These are phyloP conservation scores for Fusarium neocosmosporiellum DNA, from an alignment of 2,329 filamentous ascomycete genomes.

Conservation along the genomic window DNA sequence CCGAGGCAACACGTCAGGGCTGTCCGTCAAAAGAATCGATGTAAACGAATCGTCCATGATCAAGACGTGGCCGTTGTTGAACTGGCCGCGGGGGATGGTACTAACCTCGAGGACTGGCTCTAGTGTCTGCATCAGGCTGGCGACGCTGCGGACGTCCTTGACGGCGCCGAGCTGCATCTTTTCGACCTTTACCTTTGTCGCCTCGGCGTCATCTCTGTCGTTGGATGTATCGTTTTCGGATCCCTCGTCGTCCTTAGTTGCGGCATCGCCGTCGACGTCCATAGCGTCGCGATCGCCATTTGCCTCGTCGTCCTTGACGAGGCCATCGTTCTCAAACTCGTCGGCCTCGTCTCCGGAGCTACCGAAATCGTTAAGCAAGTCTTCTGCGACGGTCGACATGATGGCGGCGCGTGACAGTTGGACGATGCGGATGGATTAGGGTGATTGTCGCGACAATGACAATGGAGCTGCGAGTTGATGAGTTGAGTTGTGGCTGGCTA, in stretches of 20 bases:
- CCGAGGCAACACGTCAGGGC: slow-evolving; percentile 73
- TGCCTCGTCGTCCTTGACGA: slow-evolving; percentile 55
- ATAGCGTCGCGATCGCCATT: slow-evolving; percentile 65
- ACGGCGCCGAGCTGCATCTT: slow-evolving; percentile 81
- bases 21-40: slow-evolving; percentile 66
- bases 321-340: slow-evolving; percentile 65
- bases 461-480: not conserved
- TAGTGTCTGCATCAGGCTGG: slow-evolving; percentile 82
- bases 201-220: slow-evolving; percentile 71
- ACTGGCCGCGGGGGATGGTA: slow-evolving; percentile 45
- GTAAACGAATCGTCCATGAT: slow-evolving; percentile 66
- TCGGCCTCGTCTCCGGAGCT: slow-evolving; percentile 79
- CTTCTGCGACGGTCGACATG: slow-evolving; percentile 94
- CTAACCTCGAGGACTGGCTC: slow-evolving; percentile 86
- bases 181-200: slow-evolving; percentile 81
- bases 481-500: slow-evolving; percentile 15
- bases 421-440: slow-evolving; percentile 11
- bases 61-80: slow-evolving; percentile 26
- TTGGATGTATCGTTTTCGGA: slow-evolving; percentile 54
- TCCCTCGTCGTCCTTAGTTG: slow-evolving; percentile 65
- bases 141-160: slow-evolving; percentile 83
- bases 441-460: slow-evolving; percentile 27
- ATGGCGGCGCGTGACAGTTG: slow-evolving; percentile 34
- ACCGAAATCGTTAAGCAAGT: slow-evolving; percentile 81
- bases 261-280: slow-evolving; percentile 50